phyloP scores from a whole-genome alignment of 805 yeast genomes.

The Yarrowia sp. region DNA sequence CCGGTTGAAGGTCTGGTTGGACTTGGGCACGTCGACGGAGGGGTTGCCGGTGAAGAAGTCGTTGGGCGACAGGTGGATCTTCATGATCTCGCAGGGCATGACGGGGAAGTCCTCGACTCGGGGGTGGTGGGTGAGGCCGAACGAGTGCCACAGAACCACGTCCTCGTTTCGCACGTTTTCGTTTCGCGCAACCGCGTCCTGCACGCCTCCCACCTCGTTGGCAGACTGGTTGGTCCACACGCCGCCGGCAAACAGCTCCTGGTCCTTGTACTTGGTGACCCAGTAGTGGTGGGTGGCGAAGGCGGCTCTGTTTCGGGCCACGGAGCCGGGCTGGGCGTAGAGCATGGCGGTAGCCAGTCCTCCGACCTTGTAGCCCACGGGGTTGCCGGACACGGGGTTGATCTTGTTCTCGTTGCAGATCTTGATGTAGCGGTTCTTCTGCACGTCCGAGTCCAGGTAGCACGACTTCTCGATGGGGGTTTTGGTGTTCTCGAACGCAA shows the following conservation, averaged over 20 bases:
- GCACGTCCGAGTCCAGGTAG: slow-evolving; percentile 73
- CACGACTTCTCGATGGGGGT: slow-evolving; percentile 73
- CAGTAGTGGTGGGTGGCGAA: slow-evolving; percentile 81
- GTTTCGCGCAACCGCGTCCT: slow-evolving; percentile 67
- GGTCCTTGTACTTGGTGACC: slow-evolving; percentile 80
- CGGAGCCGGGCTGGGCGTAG: slow-evolving; percentile 68
- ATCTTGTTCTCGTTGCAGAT: slow-evolving; percentile 75
- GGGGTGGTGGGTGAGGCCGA: slow-evolving; percentile 83
- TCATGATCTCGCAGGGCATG: slow-evolving; percentile 83
- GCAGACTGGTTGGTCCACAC: slow-evolving; percentile 87
- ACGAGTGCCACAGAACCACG: slow-evolving; percentile 79
- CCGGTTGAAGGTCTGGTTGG: slow-evolving; percentile 71
- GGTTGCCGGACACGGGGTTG: slow-evolving; percentile 72
- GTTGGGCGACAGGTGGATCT: slow-evolving; percentile 68
- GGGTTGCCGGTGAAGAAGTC: slow-evolving; percentile 82
- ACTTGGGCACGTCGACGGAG: slow-evolving; percentile 77
- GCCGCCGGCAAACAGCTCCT: slow-evolving; percentile 80
- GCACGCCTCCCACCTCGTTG: slow-evolving; percentile 70
- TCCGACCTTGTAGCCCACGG: slow-evolving; percentile 78
- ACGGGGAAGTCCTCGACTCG: slow-evolving; percentile 88
- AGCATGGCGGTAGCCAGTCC: slow-evolving; percentile 83
- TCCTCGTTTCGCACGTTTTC: slow-evolving; percentile 78
- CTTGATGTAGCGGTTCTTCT: slow-evolving; percentile 76
- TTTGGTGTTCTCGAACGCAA: slow-evolving; percentile 72
- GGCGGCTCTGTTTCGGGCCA: slow-evolving; percentile 72